Base-by-base conservation (phyloP, 352 stramenopile species). In the Pythium phragmiticola region DNA sequence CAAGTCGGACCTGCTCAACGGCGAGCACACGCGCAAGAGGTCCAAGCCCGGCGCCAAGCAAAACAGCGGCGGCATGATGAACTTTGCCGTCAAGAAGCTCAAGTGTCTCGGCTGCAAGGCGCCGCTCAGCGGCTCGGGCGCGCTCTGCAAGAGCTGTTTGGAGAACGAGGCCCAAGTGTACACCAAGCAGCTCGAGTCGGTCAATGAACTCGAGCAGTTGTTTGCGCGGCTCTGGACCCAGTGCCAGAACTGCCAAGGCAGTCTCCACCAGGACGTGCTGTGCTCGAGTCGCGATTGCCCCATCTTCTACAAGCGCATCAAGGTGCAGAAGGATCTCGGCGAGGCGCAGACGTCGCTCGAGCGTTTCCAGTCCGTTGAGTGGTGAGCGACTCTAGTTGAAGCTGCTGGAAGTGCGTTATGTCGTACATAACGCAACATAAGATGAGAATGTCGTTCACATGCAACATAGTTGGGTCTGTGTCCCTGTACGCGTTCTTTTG, bases 281-380 rank as follows among this genome's bases (percentile, higher is more conserved):
- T 99, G 97, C 80, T 98, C 94, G 42, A 98, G 94, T 67, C 94
- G 97, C 69, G 98, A 99, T 67, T 99, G 98, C 60, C 94, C 95
- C 34, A 99, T 99, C 65, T 99, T 99, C 73, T 99, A 99, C 82
- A 98, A 99, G 70, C 92, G 98, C 58, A 99, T 99, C 74, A 99
- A 99, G 83, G 97, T 99, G 34, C 95, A 99, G 76, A 98, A 98
- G 68, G 98, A 99, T 63, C 89, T 99, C 57, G 83, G 90, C 49
- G 87, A 98, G 57, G 89, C 90, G 6, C 94, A 99, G 70, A 82
- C 94, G 6, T 80, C 93, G 49, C 74, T 99, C 53, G 94, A 99
- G 63, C 94, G 94, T 66, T 99, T 99, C 72, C 78, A 93, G 61
- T 88, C 82, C 3, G 76, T 89, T 50, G 86, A 96, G 71, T 84